These are phyloP conservation scores for Chrysoporthe deuterocubensis DNA, from an alignment of 2,329 filamentous ascomycete genomes.

Conservation along the genomic window DNA sequence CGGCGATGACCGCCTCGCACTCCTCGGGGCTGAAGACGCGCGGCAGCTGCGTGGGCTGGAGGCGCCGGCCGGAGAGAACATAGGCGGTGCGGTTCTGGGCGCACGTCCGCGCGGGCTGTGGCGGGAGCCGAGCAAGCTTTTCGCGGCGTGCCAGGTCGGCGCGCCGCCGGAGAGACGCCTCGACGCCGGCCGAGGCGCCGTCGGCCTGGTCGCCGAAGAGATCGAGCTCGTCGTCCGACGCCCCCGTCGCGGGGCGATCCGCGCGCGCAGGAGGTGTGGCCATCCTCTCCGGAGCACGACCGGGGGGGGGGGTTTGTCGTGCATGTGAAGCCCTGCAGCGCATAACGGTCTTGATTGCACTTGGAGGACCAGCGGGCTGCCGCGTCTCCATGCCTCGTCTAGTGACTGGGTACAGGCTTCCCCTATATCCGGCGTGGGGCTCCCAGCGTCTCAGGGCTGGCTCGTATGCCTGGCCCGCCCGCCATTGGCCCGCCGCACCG, in stretches of 20 bases:
- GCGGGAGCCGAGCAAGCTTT: conserved; percentile 25
- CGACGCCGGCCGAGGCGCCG: background rate
- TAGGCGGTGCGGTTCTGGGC: conserved; percentile 27
- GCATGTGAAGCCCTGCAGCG: too few relatives aligned
- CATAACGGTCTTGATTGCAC: too few relatives aligned
- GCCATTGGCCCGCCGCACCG: too few relatives aligned
- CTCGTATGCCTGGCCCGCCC: too few relatives aligned
- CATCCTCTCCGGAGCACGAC: background rate
- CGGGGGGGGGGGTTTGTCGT: background rate
- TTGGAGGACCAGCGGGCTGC: too few relatives aligned
- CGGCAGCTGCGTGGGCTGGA: conserved; percentile 19
- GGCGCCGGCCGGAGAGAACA: conserved; percentile 23
- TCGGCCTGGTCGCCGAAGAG: conserved; percentile 24
- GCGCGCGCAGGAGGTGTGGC: background rate
- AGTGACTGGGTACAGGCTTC: too few relatives aligned
- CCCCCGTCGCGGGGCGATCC: background rate
- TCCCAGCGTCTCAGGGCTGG: too few relatives aligned
- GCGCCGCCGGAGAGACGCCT: conserved; percentile 8
- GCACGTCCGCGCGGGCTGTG: conserved; percentile 15
- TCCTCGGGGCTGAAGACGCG: conserved; percentile 18
- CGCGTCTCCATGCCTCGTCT: too few relatives aligned
- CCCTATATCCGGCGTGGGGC: too few relatives aligned
- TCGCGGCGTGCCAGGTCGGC: conserved; percentile 23
- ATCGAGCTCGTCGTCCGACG: conserved; percentile 20
- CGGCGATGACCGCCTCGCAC: conserved; percentile 18